These are phyloP conservation scores for Musa itinerans DNA, from an alignment of 176 grass and related monocot genomes.

Conservation along the genomic window DNA sequence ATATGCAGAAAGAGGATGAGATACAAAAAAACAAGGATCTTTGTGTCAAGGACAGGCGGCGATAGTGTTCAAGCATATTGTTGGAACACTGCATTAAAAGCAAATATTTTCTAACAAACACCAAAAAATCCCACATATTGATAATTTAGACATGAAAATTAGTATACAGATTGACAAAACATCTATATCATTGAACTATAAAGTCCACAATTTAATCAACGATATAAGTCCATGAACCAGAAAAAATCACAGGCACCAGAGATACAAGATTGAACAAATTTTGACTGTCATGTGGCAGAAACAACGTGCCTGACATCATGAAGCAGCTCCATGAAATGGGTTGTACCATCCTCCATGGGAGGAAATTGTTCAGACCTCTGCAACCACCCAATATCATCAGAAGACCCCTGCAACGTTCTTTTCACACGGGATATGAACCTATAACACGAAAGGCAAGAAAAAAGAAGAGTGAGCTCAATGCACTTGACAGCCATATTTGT, in stretches of 20 bases:
- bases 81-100: too few relatives aligned
- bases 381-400: constrained; percentile 80
- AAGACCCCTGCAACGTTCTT: constrained; percentile 72
- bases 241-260: neutral
- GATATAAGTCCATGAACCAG: neutral
- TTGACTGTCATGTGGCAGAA: neutral
- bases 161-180: too few relatives aligned
- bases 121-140: too few relatives aligned
- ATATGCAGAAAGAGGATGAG: too few relatives aligned
- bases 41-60: too few relatives aligned
- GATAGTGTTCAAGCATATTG: too few relatives aligned
- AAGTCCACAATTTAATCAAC: too few relatives aligned
- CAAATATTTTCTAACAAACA: too few relatives aligned
- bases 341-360: constrained; percentile 50
- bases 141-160: too few relatives aligned
- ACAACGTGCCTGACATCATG: constrained; percentile 45
- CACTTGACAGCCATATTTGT: constrained; percentile 1
- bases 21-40: too few relatives aligned
- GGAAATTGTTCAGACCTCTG: constrained; percentile 46
- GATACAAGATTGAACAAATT: neutral
- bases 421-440: constrained; percentile 56
- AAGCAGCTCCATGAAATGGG: constrained; percentile 57
- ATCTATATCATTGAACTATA: too few relatives aligned
- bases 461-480: constrained; percentile 8
- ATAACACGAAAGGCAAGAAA: constrained; percentile 14